Percentiles rank a stretch among this genome's conserved stretches.
phyloP scores from a whole-genome alignment of 2,329 filamentous ascomycete genomes.

The Microdochium paspali region DNA sequence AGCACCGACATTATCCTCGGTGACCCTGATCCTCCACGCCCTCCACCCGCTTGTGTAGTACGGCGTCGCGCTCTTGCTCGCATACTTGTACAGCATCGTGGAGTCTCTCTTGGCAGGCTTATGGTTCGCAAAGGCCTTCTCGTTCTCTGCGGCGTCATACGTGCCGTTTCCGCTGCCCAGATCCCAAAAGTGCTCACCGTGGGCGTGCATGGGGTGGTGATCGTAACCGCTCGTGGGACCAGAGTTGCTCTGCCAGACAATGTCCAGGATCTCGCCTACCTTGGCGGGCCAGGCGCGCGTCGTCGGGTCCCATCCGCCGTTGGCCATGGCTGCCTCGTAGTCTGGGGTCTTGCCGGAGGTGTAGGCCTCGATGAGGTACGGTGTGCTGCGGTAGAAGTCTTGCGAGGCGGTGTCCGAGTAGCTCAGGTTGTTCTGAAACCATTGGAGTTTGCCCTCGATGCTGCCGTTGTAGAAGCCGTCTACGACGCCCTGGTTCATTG shows the following conservation, averaged over 20 bases:
- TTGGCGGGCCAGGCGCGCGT: slow-evolving; percentile 40
- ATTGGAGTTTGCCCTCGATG: slow-evolving; percentile 20
- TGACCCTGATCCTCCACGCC: slow-evolving; percentile 43
- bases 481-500: slow-evolving; percentile 28
- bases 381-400: slow-evolving; percentile 10
- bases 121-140: slow-evolving; percentile 24
- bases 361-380: slow-evolving; percentile 45
- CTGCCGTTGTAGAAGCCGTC: slow-evolving; percentile 19
- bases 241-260: slow-evolving; percentile 35
- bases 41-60: slow-evolving; percentile 44
- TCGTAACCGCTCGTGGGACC: slow-evolving; percentile 27
- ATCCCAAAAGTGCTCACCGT: slow-evolving; percentile 45
- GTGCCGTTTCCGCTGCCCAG: slow-evolving; percentile 41
- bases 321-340: slow-evolving; percentile 36
- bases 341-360: slow-evolving; percentile 38
- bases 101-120: slow-evolving; percentile 31
- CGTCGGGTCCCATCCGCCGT: slow-evolving; percentile 43
- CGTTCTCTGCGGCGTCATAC: slow-evolving; percentile 39
- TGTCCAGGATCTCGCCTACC: slow-evolving; percentile 46
- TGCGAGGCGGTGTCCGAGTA: slow-evolving; percentile 28
- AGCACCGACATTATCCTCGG: slow-evolving; percentile 38
- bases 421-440: slow-evolving; percentile 31
- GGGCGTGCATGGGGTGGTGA: slow-evolving; percentile 44
- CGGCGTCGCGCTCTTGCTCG: slow-evolving; percentile 21
- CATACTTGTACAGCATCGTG: slow-evolving; percentile 48